These are phyloP conservation scores for Phytopythium oedochilum DNA, from an alignment of 352 stramenopile species.

Conservation along the genomic window DNA sequence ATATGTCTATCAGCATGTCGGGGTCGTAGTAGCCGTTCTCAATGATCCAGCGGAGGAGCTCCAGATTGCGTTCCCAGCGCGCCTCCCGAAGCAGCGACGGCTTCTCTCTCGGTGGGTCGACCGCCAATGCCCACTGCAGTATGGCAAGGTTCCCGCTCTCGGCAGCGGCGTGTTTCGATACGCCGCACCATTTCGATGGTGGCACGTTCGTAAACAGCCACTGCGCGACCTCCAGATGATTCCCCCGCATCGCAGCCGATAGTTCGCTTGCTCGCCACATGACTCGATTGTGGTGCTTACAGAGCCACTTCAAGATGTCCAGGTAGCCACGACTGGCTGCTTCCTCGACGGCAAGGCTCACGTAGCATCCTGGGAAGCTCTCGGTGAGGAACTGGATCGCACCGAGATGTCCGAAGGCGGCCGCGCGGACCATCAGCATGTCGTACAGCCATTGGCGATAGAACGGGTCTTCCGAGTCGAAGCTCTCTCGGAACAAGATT, in stretches of 20 bases:
- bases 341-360: conserved; percentile 24
- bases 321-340: conserved; percentile 21
- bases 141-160: background rate
- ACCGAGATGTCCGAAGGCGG: background rate
- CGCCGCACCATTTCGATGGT: too few species aligned
- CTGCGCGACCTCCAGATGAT: conserved; percentile 22
- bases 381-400: background rate
- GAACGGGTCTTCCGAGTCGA: background rate
- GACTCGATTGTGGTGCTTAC: conserved; percentile 10
- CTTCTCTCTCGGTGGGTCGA: background rate
- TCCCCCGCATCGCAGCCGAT: conserved; percentile 18
- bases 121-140: background rate
- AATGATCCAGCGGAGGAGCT: conserved; percentile 30
- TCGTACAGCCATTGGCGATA: background rate
- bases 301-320: conserved; percentile 16
- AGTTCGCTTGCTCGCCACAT: conserved; percentile 17
- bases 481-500: conserved; percentile 16
- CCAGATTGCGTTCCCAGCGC: conserved; percentile 19
- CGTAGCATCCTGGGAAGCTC: background rate
- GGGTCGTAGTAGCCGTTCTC: conserved; percentile 5
- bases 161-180: background rate
- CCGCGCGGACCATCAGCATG: background rate
- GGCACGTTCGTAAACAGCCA: conserved; percentile 21
- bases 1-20: background rate
- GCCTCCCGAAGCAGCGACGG: conserved; percentile 4